Evolutionary conservation across 1,139 yeast genomes (phyloP).

Genomic region (Meyerozyma elateridarum): DNA sequence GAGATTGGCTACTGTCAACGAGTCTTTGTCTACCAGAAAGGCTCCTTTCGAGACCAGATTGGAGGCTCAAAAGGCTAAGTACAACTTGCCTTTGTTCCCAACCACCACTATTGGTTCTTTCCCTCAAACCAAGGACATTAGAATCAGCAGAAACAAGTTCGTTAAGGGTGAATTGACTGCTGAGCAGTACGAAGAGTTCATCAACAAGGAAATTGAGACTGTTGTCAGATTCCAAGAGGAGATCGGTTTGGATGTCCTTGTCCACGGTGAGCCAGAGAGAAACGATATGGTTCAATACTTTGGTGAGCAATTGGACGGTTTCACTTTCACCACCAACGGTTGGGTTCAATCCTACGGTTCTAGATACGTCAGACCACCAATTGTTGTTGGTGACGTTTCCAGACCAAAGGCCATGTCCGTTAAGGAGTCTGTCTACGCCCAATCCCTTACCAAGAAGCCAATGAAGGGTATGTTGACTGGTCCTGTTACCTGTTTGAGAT

Average conservation of each 20-base stretch:
- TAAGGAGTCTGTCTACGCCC: slow-evolving; percentile 98
- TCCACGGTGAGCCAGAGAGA: slow-evolving; percentile 99
- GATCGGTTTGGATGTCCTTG: slow-evolving; percentile 94
- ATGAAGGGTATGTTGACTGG: slow-evolving; percentile 99
- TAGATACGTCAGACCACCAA: slow-evolving; percentile 99
- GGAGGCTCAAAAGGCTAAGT: slow-evolving; percentile 77
- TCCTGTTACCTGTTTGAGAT: slow-evolving; percentile 98
- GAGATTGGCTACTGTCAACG: slow-evolving; percentile 79
- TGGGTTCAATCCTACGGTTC: slow-evolving; percentile 99
- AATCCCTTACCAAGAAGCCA: slow-evolving; percentile 90
- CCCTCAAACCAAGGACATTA: slow-evolving; percentile 99
- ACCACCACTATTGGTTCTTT: slow-evolving; percentile 99
- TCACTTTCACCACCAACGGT: slow-evolving; percentile 97
- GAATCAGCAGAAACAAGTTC: slow-evolving; percentile 97
- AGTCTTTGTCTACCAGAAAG: slow-evolving; percentile 78
- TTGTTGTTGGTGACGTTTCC: slow-evolving; percentile 97
- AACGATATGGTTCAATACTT: slow-evolving; percentile 99
- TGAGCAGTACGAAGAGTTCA: slow-evolving; percentile 93
- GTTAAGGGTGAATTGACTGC: slow-evolving; percentile 93
- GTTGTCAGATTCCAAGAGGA: slow-evolving; percentile 99
- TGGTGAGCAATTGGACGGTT: slow-evolving; percentile 98
- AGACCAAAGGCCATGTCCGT: slow-evolving; percentile 99
- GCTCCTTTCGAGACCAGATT: slow-evolving; percentile 83
- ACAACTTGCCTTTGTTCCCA: slow-evolving; percentile 97
- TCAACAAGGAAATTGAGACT: slow-evolving; percentile 90